Evolutionary conservation across 1,284 basidiomycete genomes (phyloP).

Genomic region (Leccinum pachyderme): DNA sequence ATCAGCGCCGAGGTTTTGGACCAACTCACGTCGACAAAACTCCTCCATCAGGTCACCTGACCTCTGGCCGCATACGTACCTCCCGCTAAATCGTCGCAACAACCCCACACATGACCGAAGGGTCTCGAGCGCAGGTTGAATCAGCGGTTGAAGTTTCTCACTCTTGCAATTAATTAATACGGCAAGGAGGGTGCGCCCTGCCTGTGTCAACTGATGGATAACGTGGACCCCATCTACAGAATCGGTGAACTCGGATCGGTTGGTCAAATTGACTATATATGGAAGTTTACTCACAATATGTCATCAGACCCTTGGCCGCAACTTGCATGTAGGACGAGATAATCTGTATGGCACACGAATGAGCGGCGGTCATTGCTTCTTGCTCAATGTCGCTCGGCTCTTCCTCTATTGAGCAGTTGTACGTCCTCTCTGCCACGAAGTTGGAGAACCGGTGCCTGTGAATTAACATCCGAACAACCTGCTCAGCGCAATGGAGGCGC

Average conservation of each 20-base stretch:
- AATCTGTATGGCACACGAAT: conserved; percentile 74
- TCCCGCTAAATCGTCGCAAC: conserved; percentile 73
- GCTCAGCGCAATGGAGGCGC: conserved; percentile 79
- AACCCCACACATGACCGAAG: conserved; percentile 83
- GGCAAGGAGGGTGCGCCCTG: conserved; percentile 85
- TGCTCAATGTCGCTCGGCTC: conserved; percentile 62
- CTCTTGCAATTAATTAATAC: conserved; percentile 78
- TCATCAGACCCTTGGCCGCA: conserved; percentile 86
- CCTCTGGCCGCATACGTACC: conserved; percentile 82
- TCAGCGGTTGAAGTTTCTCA: conserved; percentile 66
- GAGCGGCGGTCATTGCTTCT: conserved; percentile 68
- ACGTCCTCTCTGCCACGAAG: conserved; percentile 61
- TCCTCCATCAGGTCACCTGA: conserved; percentile 91
- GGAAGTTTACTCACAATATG: conserved; percentile 69
- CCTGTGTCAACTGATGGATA: conserved; percentile 89
- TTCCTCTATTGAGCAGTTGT: conserved; percentile 45
- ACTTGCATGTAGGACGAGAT: conserved; percentile 81
- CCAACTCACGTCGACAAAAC: conserved; percentile 80
- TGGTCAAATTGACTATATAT: conserved; percentile 7
- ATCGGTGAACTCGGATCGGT: conserved; percentile 6
- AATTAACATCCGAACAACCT: conserved; percentile 80
- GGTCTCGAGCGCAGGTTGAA: conserved; percentile 78
- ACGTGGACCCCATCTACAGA: conserved; percentile 83
- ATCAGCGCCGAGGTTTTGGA: background rate
- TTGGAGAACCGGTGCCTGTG: conserved; percentile 75